Percentiles rank a stretch among this genome's conserved stretches.
Evolutionary conservation across 73 alveolate species (phyloP).

Genomic region (Paramecium octaurelia): DNA sequence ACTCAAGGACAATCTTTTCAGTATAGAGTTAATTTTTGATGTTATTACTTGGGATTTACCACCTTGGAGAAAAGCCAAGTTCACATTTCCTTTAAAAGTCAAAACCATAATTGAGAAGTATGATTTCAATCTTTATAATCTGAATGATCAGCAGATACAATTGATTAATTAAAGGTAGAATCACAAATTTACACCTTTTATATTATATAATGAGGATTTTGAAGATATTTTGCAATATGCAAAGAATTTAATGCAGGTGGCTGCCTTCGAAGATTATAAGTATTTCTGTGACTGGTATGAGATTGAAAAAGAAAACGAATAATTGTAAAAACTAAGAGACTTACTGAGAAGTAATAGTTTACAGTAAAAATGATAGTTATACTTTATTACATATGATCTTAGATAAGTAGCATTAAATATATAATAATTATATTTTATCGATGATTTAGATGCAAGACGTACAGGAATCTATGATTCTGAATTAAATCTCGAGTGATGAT

Average conservation of each 20-base stretch:
- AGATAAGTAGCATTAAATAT: neutral
- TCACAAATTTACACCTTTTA: neutral
- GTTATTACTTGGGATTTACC: neutral
- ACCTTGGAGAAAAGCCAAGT: neutral
- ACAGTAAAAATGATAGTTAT: neutral
- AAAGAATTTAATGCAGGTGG: neutral
- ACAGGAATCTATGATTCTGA: neutral
- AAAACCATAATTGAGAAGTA: neutral
- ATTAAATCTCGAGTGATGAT: neutral
- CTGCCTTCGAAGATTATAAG: neutral
- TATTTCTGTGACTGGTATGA: neutral
- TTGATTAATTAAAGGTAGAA: neutral
- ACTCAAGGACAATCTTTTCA: neutral
- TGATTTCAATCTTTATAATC: neutral
- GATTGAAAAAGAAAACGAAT: neutral
- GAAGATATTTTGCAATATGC: neutral
- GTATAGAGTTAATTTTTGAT: neutral
- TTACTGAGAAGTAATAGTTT: neutral
- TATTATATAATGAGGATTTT: neutral
- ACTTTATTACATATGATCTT: neutral
- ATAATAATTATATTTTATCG: neutral
- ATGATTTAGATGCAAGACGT: neutral
- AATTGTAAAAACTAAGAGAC: neutral
- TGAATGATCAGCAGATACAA: neutral
- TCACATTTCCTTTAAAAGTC: neutral